These are phyloP conservation scores for Raddia distichophylla DNA, from an alignment of 176 grass and related monocot species.

Conservation along the genomic window DNA sequence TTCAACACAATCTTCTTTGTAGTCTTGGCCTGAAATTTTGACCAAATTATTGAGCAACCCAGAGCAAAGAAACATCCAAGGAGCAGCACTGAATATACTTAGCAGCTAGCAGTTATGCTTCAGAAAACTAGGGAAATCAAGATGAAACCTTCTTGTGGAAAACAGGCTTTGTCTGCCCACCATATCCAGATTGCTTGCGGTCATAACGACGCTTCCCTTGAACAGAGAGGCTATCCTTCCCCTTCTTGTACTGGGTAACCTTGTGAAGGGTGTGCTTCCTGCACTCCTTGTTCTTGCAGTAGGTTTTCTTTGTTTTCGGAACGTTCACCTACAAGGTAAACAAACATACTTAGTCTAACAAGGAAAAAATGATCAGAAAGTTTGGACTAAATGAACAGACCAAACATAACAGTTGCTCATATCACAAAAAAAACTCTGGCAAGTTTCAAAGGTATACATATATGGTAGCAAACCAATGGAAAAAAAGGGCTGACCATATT, in stretches of 20 bases:
- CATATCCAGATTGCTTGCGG: conserved; percentile 80
- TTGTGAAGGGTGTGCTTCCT: too few species aligned
- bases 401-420: not conserved
- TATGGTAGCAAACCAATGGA: not conserved
- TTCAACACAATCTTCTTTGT: conserved; percentile 56
- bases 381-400: not conserved
- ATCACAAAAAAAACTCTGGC: not conserved
- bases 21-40: conserved; percentile 42
- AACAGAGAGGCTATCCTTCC: too few species aligned
- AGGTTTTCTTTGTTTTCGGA: too few species aligned
- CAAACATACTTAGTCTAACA: not conserved
- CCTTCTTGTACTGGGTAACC: too few species aligned
- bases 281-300: too few species aligned
- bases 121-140: not conserved
- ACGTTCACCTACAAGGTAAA: conserved; percentile 60
- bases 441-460: not conserved
- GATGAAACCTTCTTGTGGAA: conserved; percentile 81
- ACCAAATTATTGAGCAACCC: not conserved
- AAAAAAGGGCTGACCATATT: not conserved
- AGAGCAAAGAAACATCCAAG: not conserved
- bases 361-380: not conserved
- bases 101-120: too few species aligned
- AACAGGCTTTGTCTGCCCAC: conserved; percentile 84
- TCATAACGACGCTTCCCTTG: too few species aligned
- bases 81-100: not conserved